Conservation (phyloP, 345 rosid genomes). For the Citrus australasica region DNA sequence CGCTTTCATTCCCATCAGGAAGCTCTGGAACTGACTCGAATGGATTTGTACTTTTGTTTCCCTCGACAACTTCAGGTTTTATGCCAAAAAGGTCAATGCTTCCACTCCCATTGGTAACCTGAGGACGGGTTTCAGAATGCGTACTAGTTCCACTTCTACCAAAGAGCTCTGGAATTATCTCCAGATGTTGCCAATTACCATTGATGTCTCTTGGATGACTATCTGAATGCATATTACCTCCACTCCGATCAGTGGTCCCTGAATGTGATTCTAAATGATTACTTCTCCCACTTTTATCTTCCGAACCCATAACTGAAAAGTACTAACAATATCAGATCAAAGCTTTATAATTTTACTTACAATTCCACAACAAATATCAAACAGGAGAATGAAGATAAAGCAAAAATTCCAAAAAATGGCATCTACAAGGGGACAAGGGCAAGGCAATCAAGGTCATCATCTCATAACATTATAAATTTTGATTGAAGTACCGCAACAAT, state of each 20-base stretch:
- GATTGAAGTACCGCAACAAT: background rate
- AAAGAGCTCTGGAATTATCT: background rate
- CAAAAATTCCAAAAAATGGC: background rate
- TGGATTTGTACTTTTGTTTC: conserved; percentile 9
- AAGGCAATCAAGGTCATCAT: background rate
- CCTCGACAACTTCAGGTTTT: conserved; percentile 18
- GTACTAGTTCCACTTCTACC: conserved; percentile 10
- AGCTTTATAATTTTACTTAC: background rate
- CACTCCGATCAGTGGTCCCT: background rate
- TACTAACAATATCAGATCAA: conserved; percentile 2
- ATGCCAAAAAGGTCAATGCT: conserved; percentile 7
- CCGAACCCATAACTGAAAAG: conserved; percentile 41
- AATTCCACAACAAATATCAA: background rate
- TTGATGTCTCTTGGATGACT: background rate
- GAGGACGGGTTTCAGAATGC: conserved; percentile 16
- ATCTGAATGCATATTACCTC: conserved; percentile 13
- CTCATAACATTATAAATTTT: background rate
- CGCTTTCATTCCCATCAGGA: conserved; percentile 6
- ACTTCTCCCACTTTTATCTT: conserved; percentile 18
- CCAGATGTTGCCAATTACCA: background rate
- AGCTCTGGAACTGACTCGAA: background rate
- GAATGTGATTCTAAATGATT: conserved; percentile 4
- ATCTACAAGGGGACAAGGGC: background rate
- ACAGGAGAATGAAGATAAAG: background rate
- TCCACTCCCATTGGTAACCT: conserved; percentile 4